These are phyloP conservation scores for Geum urbanum DNA, from an alignment of 306 rosid genomes.

Conservation along the genomic window DNA sequence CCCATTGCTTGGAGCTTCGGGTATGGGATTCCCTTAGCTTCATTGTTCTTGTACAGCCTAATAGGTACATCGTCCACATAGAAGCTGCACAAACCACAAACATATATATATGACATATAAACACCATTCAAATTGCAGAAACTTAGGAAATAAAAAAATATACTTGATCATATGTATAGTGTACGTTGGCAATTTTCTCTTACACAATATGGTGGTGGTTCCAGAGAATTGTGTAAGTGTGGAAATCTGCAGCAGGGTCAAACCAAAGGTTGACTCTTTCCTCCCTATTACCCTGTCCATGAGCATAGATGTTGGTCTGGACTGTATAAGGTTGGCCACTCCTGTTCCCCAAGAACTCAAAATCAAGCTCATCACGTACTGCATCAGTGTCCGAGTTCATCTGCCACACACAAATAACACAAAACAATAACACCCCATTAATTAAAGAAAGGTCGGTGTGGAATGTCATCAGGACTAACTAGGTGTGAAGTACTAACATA, in stretches of 20 bases:
- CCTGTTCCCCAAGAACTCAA: constrained; percentile 92
- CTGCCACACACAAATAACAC: constrained; percentile 2
- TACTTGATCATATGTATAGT: neutral
- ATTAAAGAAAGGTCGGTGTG: neutral
- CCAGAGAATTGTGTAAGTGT: constrained; percentile 79
- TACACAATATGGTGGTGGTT: constrained; percentile 64
- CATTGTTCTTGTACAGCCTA: constrained; percentile 86
- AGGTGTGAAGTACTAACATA: constrained; percentile 45
- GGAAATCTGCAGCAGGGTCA: constrained; percentile 73
- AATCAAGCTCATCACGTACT: constrained; percentile 81
- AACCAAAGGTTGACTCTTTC: constrained; percentile 94
- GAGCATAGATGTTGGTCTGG: constrained; percentile 82
- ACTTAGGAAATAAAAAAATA: neutral
- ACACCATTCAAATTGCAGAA: neutral
- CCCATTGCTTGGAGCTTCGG: constrained; percentile 80
- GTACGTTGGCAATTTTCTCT: constrained; percentile 18
- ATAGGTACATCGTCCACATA: constrained; percentile 66
- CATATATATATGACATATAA: neutral
- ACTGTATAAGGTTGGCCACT: constrained; percentile 86
- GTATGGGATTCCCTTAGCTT: constrained; percentile 63
- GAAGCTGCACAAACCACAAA: constrained; percentile 42
- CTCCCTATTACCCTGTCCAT: constrained; percentile 80
- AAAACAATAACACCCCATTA: too few species aligned
- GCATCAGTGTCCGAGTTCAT: constrained; percentile 30
- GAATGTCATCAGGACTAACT: neutral